Percentiles rank a stretch among this genome's conserved stretches.
Conservation (phyloP, 2,329 filamentous ascomycete genomes). For the Aspergillus unguis region DNA sequence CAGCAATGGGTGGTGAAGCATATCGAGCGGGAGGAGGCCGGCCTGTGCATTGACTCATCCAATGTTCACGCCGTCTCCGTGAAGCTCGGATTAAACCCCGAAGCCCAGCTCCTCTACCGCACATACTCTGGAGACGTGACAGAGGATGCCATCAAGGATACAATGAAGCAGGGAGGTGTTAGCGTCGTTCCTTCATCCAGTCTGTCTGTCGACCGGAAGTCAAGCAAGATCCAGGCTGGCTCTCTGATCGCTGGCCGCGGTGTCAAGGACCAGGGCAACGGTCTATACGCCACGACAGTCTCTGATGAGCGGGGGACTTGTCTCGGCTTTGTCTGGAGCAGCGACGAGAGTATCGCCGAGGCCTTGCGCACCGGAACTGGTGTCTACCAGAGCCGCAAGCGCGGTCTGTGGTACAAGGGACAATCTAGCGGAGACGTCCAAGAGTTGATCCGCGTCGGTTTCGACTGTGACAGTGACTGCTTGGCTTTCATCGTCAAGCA, state of each 20-base stretch:
- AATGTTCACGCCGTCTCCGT: slow-evolving; percentile 40
- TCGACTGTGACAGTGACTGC: slow-evolving; percentile 93
- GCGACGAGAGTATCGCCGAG: slow-evolving; percentile 81
- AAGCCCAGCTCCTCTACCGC: slow-evolving; percentile 42
- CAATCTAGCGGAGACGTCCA: slow-evolving; percentile 92
- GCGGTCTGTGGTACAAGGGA: slow-evolving; percentile 95
- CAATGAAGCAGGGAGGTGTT: slow-evolving; percentile 53
- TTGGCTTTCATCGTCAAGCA: slow-evolving; percentile 86
- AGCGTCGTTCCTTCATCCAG: slow-evolving; percentile 70
- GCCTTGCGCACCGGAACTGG: slow-evolving; percentile 76
- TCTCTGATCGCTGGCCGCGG: slow-evolving; percentile 72
- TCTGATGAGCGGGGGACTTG: slow-evolving; percentile 82
- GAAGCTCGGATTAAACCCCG: slow-evolving; percentile 36
- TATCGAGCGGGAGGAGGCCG: slow-evolving; percentile 34
- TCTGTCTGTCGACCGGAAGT: slow-evolving; percentile 64
- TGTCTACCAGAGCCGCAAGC: slow-evolving; percentile 94
- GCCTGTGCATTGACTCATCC: slow-evolving; percentile 33
- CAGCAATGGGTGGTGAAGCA: slow-evolving; percentile 40
- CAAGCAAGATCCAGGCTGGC: slow-evolving; percentile 62
- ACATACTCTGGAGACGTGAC: slow-evolving; percentile 38
- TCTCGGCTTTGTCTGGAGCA: slow-evolving; percentile 91
- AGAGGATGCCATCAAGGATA: slow-evolving; percentile 49
- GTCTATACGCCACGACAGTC: slow-evolving; percentile 83
- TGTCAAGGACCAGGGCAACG: slow-evolving; percentile 76
- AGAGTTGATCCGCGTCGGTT: slow-evolving; percentile 75